Conservation (phyloP, 495 filamentous ascomycete species). For the Lophiotrema nucula region DNA sequence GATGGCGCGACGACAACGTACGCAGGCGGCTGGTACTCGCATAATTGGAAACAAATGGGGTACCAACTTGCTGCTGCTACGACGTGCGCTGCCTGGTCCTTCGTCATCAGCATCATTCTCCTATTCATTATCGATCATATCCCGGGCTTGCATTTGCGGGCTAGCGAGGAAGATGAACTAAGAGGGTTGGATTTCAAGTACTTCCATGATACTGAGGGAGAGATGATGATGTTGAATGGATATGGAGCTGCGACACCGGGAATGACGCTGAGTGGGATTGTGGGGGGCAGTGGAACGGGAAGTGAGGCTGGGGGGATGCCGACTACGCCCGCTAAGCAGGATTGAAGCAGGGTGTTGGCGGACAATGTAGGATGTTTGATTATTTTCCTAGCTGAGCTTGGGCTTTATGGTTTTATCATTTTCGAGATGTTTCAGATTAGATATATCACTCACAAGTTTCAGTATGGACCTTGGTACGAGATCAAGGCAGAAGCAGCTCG, state of each 20-base stretch:
- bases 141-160: conserved; percentile 31
- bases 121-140: conserved; percentile 35
- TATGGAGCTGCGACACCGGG: conserved; percentile 5
- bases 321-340: conserved; percentile 2
- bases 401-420: no score
- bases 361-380: no score
- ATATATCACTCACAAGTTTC: no score
- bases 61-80: conserved; percentile 33
- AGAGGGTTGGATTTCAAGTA: conserved; percentile 34
- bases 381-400: no score
- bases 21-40: conserved; percentile 30
- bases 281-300: conserved; percentile 1
- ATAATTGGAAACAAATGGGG: conserved; percentile 35
- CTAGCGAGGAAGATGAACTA: conserved; percentile 36
- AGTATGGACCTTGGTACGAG: no score
- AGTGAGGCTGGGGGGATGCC: conserved; percentile 14
- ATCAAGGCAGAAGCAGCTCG: no score
- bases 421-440: no score
- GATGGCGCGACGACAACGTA: conserved; percentile 24
- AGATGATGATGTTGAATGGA: conserved; percentile 9
- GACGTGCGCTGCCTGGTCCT: conserved; percentile 31
- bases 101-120: conserved; percentile 23
- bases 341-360: no score
- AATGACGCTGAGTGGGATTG: not conserved
- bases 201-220: conserved; percentile 22